Evolutionary conservation across 176 grass and related monocot species (phyloP).

Genomic region (Lolium multiflorum): DNA sequence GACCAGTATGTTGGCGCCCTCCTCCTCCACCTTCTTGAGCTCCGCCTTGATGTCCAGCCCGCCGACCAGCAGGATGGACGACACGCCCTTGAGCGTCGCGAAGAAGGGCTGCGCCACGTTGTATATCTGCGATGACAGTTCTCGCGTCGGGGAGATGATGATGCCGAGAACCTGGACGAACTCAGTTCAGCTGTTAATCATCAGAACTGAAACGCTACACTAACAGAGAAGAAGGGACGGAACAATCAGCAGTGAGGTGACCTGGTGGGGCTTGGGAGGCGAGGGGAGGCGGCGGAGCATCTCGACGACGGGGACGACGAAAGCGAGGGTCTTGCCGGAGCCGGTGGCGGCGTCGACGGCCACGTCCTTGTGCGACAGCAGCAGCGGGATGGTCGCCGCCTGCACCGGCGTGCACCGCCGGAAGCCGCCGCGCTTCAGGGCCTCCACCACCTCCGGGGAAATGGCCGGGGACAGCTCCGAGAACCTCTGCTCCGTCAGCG

Average conservation of each 20-base stretch:
- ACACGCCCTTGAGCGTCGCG: constrained; percentile 56
- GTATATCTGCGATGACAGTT: constrained; percentile 93
- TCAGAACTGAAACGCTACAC: not conserved
- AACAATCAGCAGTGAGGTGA: not conserved
- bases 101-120: constrained; percentile 91
- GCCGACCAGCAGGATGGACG: constrained; percentile 85
- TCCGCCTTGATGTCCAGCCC: constrained; percentile 76
- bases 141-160: constrained; percentile 92
- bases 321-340: constrained; percentile 92
- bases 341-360: constrained; percentile 92
- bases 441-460: constrained; percentile 64
- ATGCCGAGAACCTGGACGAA: constrained; percentile 72
- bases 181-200: not conserved
- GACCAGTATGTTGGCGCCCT: constrained; percentile 88
- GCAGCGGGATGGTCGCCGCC: constrained; percentile 80
- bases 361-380: constrained; percentile 87
- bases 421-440: constrained; percentile 72
- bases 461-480: constrained; percentile 66
- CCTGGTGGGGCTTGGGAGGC: constrained; percentile 80
- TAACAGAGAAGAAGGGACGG: not conserved
- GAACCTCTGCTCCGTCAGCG: constrained; percentile 71
- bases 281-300: constrained; percentile 71
- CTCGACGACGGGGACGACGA: constrained; percentile 86
- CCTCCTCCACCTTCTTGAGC: constrained; percentile 70
- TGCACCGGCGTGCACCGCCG: constrained; percentile 82